These are phyloP conservation scores for Nakaseomyces kungkrabaensis DNA, from an alignment of 1,139 yeast species.

Conservation along the genomic window DNA sequence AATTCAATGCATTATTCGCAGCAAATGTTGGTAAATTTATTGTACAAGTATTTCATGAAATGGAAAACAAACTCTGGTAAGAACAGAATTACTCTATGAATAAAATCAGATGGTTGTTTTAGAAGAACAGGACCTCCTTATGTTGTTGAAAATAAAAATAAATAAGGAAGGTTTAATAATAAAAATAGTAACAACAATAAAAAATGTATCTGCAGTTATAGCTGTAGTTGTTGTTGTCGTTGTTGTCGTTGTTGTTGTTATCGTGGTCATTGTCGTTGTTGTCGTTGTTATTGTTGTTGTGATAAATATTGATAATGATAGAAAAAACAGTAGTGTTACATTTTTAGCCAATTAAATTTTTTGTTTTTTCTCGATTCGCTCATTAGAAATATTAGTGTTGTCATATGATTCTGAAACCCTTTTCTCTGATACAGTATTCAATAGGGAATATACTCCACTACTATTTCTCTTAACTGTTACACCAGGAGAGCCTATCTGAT, in stretches of 20 bases:
- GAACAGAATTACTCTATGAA: neutral
- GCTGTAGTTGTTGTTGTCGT: too few species aligned
- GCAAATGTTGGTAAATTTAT: neutral
- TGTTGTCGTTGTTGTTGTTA: too few species aligned
- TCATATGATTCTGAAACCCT: neutral
- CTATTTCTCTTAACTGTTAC: conserved; percentile 3
- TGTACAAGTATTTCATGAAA: neutral
- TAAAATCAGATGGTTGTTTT: neutral
- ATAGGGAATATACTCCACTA: conserved; percentile 14
- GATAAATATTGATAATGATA: too few species aligned
- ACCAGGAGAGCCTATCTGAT: neutral
- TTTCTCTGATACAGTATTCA: conserved; percentile 6
- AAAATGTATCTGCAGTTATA: neutral
- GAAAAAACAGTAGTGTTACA: neutral
- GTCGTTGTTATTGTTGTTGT: too few species aligned
- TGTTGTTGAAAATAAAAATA: neutral
- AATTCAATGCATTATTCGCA: neutral
- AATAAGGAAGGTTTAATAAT: neutral
- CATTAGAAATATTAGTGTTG: neutral
- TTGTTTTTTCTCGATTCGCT: neutral
- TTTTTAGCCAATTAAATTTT: neutral
- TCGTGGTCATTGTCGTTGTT: too few species aligned
- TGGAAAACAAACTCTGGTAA: neutral
- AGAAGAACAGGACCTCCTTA: neutral
- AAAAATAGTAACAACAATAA: neutral